Evolutionary conservation across 1,284 basidiomycete genomes (phyloP), one percentile per base, ranked within the genome.

Genomic region (Trichosporon ovoides): DNA sequence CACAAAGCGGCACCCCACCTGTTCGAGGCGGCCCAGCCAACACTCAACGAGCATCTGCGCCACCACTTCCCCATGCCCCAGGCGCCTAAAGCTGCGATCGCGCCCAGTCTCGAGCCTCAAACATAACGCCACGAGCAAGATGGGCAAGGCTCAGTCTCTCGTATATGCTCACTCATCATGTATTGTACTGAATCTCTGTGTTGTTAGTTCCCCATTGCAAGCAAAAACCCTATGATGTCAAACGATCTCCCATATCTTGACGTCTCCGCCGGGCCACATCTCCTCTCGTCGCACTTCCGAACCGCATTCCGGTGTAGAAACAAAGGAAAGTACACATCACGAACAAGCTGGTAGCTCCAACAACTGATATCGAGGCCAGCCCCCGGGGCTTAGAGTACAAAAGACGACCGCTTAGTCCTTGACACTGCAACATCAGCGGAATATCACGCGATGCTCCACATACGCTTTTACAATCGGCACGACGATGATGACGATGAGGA

Each of bases 401-500:
- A n/a, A 14, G 38, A 6, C 7, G 49, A 22, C 24, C 22, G 33
- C 37, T 43, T 38, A 59, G 33, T 54, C 31, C 61, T 62, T 62
- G 31, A 62, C 55, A 28, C 60, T 59, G 52, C 3, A 4, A 6
- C 13, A 16, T 53, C 28, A 52, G 37, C 37, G 18, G 1, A 11
- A 4, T 1, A 4, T 3, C 7, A 36, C 12, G 13, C 20, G 1
- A 6, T 13, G 50, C 16, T 12, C 1, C 12, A 74, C 77, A 64
- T 58, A 78, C 74, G 88, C 83, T 80, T 89, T 91, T 73, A 93
- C 88, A 68, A 95, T 86, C 40, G 89, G 89, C 55, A 95, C 89
- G 66, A 96, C 87, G 70, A 97, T 95, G 79, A 97, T 91, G 73
- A 94, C 81, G 68, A 96, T 85, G 75, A 97, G 88, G 59, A 97